Percentiles rank a stretch among this genome's conserved stretches.
Conservation (phyloP, 352 stramenopile species). For the Globisporangium alternatum region DNA sequence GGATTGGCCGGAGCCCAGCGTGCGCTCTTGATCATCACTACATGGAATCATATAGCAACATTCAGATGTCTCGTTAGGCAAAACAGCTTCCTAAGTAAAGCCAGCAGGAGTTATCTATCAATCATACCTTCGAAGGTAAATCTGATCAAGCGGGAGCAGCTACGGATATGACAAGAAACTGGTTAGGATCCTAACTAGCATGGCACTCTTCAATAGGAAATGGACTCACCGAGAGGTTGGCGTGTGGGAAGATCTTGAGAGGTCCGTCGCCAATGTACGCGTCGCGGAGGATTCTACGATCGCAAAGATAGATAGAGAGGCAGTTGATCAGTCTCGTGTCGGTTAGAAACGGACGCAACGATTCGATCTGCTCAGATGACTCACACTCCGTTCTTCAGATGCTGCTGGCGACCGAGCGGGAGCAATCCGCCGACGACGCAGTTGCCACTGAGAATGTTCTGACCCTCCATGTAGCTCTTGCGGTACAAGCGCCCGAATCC, state of each 20-base stretch:
- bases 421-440: conserved; percentile 75
- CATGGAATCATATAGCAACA: not conserved
- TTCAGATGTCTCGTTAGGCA: not conserved
- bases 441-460: conserved; percentile 76
- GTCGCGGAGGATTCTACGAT: conserved; percentile 51
- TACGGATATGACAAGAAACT: conserved; percentile 12
- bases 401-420: conserved; percentile 70
- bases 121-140: conserved; percentile 60
- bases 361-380: not conserved
- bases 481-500: conserved; percentile 75
- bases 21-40: conserved; percentile 84
- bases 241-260: conserved; percentile 66
- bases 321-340: not conserved
- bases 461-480: conserved; percentile 71
- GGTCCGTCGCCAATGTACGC: conserved; percentile 69
- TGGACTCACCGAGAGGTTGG: conserved; percentile 56
- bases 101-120: not conserved
- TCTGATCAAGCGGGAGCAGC: conserved; percentile 41
- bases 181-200: not conserved
- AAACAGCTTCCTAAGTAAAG: not conserved
- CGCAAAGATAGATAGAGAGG: not conserved
- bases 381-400: conserved; percentile 70
- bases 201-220: not conserved
- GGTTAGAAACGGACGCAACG: not conserved
- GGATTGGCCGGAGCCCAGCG: conserved; percentile 77